A percentile compares a stretch with the other conserved stretches of the same genome.
Evolutionary conservation across 225 moss, liverwort and hornwort genomes (phyloP).

Genomic region (Ulota crispa): DNA sequence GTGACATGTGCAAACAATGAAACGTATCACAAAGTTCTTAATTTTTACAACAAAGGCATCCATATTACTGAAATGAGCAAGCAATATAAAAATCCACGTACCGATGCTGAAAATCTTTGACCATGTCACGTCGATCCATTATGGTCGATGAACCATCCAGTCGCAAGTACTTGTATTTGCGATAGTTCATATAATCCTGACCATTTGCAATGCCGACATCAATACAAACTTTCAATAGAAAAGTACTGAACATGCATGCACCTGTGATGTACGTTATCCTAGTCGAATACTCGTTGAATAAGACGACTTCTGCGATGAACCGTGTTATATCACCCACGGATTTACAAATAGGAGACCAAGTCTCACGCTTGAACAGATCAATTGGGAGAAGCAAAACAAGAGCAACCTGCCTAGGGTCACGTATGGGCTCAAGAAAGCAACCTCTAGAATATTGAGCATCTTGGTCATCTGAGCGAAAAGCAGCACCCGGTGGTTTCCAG

Average conservation of each 20-base stretch:
- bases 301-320: background rate
- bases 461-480: slow-evolving; percentile 97
- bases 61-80: background rate
- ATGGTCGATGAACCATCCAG: slow-evolving; percentile 91
- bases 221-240: background rate
- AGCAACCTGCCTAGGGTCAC: background rate
- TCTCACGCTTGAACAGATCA: background rate
- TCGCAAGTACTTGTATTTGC: slow-evolving; percentile 89
- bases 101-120: slow-evolving; percentile 93
- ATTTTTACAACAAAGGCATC: background rate
- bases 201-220: background rate
- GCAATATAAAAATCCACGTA: slow-evolving; percentile 26
- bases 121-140: slow-evolving; percentile 97
- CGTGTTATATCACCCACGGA: background rate
- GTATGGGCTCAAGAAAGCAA: slow-evolving; percentile 13
- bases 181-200: slow-evolving; percentile 94
- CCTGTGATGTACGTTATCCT: background rate
- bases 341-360: background rate
- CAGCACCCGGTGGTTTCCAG: slow-evolving; percentile 77
- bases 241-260: background rate
- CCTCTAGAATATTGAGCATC: slow-evolving; percentile 93
- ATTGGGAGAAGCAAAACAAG: background rate
- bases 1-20: background rate
- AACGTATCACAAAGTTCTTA: background rate
- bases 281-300: background rate